Percentiles rank a stretch among this genome's conserved stretches.
Conservation (phyloP, 2,329 filamentous ascomycete genomes). For the Colletotrichum zoysiae region DNA sequence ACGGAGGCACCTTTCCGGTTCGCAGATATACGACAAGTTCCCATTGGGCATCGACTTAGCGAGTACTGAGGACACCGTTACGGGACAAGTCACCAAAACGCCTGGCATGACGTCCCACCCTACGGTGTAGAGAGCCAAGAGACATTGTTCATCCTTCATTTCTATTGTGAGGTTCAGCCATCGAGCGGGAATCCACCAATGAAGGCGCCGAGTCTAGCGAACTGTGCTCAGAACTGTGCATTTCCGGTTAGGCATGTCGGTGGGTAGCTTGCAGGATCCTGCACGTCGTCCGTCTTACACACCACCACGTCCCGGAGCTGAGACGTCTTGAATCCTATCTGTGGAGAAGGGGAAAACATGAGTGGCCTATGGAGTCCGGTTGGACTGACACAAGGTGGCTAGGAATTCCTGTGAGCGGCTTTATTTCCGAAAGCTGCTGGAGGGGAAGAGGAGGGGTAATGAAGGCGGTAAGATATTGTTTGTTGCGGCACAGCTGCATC, state of each 20-base stretch:
- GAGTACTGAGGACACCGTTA: background rate
- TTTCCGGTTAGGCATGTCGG: background rate
- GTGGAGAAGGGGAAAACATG: background rate
- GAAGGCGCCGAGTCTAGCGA: constrained; percentile 13
- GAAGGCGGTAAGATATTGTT: background rate
- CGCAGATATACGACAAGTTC: too few species aligned
- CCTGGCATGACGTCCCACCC: background rate
- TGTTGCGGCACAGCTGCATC: background rate
- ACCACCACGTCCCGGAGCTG: constrained; percentile 5
- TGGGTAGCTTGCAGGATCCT: background rate
- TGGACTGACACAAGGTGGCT: background rate
- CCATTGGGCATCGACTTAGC: background rate
- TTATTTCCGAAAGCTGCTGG: background rate
- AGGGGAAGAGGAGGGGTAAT: too few species aligned
- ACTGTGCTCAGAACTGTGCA: constrained; percentile 1
- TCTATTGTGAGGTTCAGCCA: background rate
- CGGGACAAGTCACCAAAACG: background rate
- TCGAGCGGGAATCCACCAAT: constrained; percentile 6
- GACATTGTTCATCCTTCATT: background rate
- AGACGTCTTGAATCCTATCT: background rate
- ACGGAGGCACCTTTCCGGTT: too few species aligned
- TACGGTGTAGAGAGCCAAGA: background rate
- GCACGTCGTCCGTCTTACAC: constrained; percentile 31
- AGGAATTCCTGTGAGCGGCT: too few species aligned
- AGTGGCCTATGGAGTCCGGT: background rate